Base-by-base conservation (phyloP, 306 rosid species). In the Glycine soja region DNA sequence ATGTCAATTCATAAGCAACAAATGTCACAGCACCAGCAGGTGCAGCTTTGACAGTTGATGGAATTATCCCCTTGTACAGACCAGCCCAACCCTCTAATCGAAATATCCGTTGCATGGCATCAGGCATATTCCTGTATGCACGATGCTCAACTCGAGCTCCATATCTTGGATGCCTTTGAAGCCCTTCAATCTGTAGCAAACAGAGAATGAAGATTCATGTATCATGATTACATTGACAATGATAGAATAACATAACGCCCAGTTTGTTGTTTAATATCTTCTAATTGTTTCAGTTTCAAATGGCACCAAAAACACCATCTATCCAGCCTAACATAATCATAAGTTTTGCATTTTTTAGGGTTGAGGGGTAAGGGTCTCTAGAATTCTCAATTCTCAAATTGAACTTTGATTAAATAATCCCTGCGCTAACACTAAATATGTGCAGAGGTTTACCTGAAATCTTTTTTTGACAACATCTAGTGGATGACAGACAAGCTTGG, bases 401-500 rank as follows among this genome's bases (percentile, higher is more conserved):
- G 10, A 63, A 36, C 19, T 8, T 48, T 75, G 58, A 70, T 70
- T 36, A 19, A 51, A 78, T 72, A 72, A 19, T 54, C 47, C 46
- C 14, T 64, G 38, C 24, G 63, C 14, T 53, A 63, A 6, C 63
- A 13, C 18, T 73, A 15, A 12, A 32, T 11, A 18, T 47, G 71
- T 15, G 40, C 14, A 75, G 32, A 79, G 36, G 72, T 70, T 77
- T 83, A 91, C 99, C 98, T 95, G 97, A 86, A 95, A 95, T 84
- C 99, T 91, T 88, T 95, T 95, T 84, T 95, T 95, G 80, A 95
- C 98, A 34, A 95, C 99, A 83, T 93, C 98, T 77, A 95, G 98
- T 14, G 99, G 99, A 90, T 95, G 99, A 70, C 99, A 95, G 76
- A 91, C 96, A 74, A 93, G 96, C 83, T 93, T 95, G 64, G 98